Percentiles rank a stretch among this genome's conserved stretches.
These are phyloP conservation scores for Acanthamoeba triangularis DNA, from an alignment of 208 protist species.

Conservation along the genomic window DNA sequence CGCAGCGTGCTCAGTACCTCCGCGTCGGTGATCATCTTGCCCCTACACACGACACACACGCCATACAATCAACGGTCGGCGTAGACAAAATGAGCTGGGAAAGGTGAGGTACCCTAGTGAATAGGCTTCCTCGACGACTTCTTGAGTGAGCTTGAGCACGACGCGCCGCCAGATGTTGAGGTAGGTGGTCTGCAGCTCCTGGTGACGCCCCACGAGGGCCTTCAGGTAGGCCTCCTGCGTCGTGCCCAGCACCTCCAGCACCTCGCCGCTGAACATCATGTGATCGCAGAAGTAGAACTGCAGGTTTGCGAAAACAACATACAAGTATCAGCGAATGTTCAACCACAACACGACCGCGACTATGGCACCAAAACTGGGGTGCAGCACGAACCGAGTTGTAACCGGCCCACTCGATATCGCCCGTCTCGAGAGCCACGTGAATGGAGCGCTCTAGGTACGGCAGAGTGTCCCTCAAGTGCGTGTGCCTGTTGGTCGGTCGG, in stretches of 20 bases:
- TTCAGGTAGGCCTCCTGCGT: neutral
- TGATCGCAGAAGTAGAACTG: slow-evolving; percentile 59
- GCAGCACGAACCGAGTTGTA: neutral
- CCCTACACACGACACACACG: neutral
- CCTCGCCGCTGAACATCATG: neutral
- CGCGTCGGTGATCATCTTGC: neutral
- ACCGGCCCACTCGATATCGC: slow-evolving; percentile 43
- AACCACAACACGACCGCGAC: neutral
- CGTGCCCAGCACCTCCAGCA: neutral
- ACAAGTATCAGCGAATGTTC: neutral
- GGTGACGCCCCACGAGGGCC: neutral
- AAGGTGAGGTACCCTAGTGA: neutral
- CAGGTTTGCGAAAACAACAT: neutral
- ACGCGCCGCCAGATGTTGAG: slow-evolving; percentile 54
- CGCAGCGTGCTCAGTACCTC: neutral
- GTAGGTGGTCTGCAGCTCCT: slow-evolving; percentile 34
- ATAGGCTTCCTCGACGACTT: neutral
- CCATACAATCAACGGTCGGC: too few relatives aligned
- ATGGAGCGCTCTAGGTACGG: neutral
- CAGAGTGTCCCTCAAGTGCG: neutral
- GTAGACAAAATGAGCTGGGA: too few relatives aligned
- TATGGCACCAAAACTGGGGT: neutral
- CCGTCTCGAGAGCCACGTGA: slow-evolving; percentile 10
- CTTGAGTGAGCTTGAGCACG: neutral
- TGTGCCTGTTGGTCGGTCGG: neutral